These are phyloP conservation scores for Biscogniauxia mediterranea DNA, from an alignment of 2,329 filamentous ascomycete genomes.

Conservation along the genomic window DNA sequence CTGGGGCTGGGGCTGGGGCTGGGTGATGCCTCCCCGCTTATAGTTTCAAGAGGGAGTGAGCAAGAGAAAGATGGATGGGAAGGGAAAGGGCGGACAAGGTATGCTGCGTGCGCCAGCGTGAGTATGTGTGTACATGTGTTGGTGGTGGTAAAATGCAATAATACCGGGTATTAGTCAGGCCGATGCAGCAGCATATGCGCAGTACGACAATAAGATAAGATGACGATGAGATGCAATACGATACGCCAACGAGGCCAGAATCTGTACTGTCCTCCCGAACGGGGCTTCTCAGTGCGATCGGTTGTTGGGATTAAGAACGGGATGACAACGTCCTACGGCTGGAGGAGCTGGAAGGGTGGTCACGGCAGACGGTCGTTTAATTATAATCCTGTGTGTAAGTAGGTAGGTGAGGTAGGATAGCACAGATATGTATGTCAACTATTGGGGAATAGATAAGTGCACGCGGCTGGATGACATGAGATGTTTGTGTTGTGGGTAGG, in stretches of 20 bases:
- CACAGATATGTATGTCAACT: neutral
- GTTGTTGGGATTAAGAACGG: neutral
- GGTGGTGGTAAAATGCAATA: neutral
- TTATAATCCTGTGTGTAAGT: neutral
- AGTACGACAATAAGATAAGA: neutral
- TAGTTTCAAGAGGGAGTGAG: too few species aligned
- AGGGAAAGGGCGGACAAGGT: too few species aligned
- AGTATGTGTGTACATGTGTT: neutral
- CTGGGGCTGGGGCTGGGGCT: neutral
- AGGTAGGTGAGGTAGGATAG: too few species aligned
- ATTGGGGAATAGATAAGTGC: neutral
- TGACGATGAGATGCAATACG: neutral
- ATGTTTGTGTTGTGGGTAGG: neutral
- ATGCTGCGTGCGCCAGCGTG: too few species aligned
- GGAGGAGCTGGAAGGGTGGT: neutral
- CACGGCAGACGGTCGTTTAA: neutral
- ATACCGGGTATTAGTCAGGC: neutral
- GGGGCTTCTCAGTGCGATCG: neutral
- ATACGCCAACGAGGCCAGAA: neutral
- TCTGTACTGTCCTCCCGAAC: neutral
- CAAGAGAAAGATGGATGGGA: too few species aligned
- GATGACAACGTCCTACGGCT: neutral
- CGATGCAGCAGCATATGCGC: neutral
- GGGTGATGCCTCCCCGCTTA: too few species aligned
- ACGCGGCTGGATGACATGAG: neutral